A percentile compares a stretch with the other conserved stretches of the same genome.
Evolutionary conservation across 345 rosid species (phyloP).

Genomic region (Murraya paniculata): DNA sequence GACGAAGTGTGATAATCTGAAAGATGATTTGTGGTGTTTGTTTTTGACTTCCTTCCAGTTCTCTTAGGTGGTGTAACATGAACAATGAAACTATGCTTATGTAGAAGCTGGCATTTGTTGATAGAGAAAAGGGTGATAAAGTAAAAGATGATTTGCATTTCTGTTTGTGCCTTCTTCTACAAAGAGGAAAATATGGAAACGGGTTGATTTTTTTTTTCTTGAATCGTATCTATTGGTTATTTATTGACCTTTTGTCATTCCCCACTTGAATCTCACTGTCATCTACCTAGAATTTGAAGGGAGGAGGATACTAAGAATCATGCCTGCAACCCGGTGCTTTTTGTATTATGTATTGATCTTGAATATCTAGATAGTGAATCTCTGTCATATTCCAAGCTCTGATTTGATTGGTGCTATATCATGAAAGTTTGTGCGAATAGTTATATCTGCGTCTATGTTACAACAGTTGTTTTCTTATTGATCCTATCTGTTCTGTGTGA

Average conservation of each 20-base stretch:
- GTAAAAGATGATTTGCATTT: background rate
- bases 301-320: background rate
- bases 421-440: background rate
- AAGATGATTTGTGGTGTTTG: background rate
- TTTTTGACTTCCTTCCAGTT: conserved; percentile 2
- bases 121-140: background rate
- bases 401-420: background rate
- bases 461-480: background rate
- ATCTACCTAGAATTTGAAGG: background rate
- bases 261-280: background rate
- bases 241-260: background rate
- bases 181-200: background rate
- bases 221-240: background rate
- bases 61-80: background rate
- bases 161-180: background rate
- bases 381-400: conserved; percentile 2
- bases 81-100: background rate
- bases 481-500: background rate
- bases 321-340: background rate
- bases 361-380: background rate
- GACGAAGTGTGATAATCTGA: background rate
- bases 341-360: background rate
- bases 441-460: background rate
- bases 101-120: background rate
- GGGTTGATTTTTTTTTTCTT: background rate